Evolutionary conservation across 2,329 filamentous ascomycete species (phyloP).

Genomic region (Xylaria sp.): DNA sequence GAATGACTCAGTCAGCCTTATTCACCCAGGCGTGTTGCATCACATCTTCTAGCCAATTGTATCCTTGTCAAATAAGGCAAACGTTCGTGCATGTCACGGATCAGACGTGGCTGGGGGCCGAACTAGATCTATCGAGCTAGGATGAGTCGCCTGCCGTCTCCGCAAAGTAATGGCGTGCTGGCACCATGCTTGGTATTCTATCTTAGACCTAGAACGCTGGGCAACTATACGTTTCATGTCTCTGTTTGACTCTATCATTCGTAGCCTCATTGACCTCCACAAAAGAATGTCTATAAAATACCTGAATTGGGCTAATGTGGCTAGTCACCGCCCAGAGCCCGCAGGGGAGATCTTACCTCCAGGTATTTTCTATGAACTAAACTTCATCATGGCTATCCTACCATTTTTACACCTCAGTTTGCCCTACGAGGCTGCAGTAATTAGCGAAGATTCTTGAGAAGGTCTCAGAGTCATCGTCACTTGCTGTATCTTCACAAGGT

Average conservation of each 20-base stretch:
- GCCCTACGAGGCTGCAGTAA: slow-evolving; percentile 28
- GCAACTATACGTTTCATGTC: slow-evolving; percentile 1
- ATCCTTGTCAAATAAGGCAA: slow-evolving; percentile 16
- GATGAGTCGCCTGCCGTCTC: slow-evolving; percentile 1
- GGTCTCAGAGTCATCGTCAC: not conserved
- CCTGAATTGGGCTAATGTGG: slow-evolving; percentile 10
- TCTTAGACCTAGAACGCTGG: not conserved
- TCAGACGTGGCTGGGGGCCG: slow-evolving; percentile 19
- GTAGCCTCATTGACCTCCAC: slow-evolving; percentile 23
- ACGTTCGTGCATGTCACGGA: slow-evolving; percentile 15
- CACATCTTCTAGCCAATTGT: not conserved
- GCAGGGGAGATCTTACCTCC: slow-evolving; percentile 12
- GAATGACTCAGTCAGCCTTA: slow-evolving; percentile 31
- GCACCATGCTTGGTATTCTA: not conserved
- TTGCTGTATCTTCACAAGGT: not conserved
- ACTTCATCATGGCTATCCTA: not conserved
- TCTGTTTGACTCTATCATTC: slow-evolving; percentile 7
- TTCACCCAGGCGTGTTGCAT: slow-evolving; percentile 5
- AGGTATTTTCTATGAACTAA: not conserved
- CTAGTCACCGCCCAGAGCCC: slow-evolving; percentile 19
- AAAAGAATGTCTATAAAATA: slow-evolving; percentile 2
- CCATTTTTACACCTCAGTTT: slow-evolving; percentile 1
- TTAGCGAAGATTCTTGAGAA: not conserved
- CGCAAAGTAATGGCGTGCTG: slow-evolving; percentile 7
- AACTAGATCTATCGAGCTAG: slow-evolving; percentile 5